Evolutionary conservation across 176 grass and related monocot genomes (phyloP).

Genomic region (Ampelocalamus luodianensis): DNA sequence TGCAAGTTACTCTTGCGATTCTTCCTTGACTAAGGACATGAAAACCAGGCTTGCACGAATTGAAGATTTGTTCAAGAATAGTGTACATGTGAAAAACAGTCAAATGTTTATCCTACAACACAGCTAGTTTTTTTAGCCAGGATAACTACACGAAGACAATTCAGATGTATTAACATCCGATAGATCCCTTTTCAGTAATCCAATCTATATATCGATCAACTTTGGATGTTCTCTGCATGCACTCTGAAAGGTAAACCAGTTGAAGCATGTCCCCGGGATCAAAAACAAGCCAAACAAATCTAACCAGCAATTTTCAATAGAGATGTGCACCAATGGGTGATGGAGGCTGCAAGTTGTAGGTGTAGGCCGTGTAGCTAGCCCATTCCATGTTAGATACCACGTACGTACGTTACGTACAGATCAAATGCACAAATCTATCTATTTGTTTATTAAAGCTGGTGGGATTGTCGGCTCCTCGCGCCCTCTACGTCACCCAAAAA

Average conservation of each 20-base stretch:
- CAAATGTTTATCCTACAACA: constrained; percentile 17
- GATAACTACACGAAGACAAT: constrained; percentile 14
- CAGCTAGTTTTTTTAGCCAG: too few relatives aligned
- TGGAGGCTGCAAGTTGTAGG: background rate
- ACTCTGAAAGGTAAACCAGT: background rate
- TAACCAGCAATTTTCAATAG: background rate
- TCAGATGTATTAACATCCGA: background rate
- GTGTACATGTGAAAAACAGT: background rate
- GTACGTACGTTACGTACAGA: background rate
- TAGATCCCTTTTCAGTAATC: background rate
- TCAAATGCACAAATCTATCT: too few relatives aligned
- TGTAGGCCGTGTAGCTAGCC: too few relatives aligned
- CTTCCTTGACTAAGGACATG: background rate
- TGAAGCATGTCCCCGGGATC: too few relatives aligned
- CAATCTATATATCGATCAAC: too few relatives aligned
- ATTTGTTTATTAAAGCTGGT: too few relatives aligned
- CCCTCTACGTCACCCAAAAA: too few relatives aligned
- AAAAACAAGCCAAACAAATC: constrained; percentile 29
- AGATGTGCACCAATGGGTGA: background rate
- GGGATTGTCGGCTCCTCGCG: too few relatives aligned
- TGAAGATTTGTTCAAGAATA: background rate
- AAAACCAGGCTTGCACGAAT: background rate
- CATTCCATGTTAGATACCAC: constrained; percentile 17
- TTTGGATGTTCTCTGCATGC: background rate
- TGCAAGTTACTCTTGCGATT: background rate